phyloP scores from a whole-genome alignment of 495 filamentous ascomycete species.

The Evansstolkia leycettana region DNA sequence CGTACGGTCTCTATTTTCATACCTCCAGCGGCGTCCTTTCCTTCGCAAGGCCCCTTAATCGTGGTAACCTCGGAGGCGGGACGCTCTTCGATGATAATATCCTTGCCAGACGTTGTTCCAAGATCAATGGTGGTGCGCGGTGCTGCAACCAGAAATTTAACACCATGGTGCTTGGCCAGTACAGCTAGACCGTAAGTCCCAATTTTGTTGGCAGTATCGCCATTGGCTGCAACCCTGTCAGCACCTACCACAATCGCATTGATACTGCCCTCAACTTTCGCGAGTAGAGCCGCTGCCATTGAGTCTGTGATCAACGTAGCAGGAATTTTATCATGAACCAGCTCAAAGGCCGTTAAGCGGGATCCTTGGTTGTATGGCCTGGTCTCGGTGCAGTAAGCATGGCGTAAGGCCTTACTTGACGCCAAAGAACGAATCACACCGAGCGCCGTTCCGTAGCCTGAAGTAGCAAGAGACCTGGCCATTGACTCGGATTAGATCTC shows the following conservation, averaged over 20 bases:
- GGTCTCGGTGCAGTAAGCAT: slow-evolving; percentile 93
- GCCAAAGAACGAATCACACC: slow-evolving; percentile 86
- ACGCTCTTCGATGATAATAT: slow-evolving; percentile 84
- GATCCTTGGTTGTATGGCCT: slow-evolving; percentile 97
- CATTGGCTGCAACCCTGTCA: slow-evolving; percentile 89
- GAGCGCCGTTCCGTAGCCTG: slow-evolving; percentile 89
- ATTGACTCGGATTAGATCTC: too few species aligned
- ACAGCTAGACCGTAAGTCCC: slow-evolving; percentile 90
- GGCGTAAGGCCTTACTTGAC: slow-evolving; percentile 46
- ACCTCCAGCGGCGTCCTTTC: slow-evolving; percentile 28
- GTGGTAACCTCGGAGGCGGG: slow-evolving; percentile 65
- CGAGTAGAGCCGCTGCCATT: slow-evolving; percentile 82
- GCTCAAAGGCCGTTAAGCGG: slow-evolving; percentile 87
- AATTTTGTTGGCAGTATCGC: slow-evolving; percentile 97
- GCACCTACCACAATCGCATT: slow-evolving; percentile 86
- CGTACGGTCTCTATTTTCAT: slow-evolving; percentile 55
- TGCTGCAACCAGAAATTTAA: slow-evolving; percentile 92
- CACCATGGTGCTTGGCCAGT: slow-evolving; percentile 68
- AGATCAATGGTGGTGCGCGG: slow-evolving; percentile 91
- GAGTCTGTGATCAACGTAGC: slow-evolving; percentile 90
- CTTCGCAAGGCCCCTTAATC: slow-evolving; percentile 60
- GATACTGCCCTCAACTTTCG: slow-evolving; percentile 46
- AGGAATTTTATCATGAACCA: slow-evolving; percentile 88
- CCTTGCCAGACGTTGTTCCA: slow-evolving; percentile 55
- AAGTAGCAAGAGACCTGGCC: slow-evolving; percentile 75